These are phyloP conservation scores for Candida ortonii DNA, from an alignment of 805 yeast species.

Conservation along the genomic window DNA sequence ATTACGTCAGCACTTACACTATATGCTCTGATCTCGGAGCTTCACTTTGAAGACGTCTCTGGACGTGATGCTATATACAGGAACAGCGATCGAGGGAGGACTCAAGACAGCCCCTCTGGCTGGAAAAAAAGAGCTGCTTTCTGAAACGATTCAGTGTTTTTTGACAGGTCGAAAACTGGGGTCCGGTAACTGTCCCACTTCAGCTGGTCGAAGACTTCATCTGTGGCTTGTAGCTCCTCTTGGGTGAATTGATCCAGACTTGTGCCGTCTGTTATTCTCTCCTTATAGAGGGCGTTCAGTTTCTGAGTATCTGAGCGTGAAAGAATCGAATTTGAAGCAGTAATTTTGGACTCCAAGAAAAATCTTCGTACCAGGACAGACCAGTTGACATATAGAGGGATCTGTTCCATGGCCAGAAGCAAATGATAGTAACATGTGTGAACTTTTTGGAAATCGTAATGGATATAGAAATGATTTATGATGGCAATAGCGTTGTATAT, in stretches of 20 bases:
- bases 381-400: slow-evolving; percentile 19
- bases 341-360: slow-evolving; percentile 16
- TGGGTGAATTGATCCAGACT: slow-evolving; percentile 7
- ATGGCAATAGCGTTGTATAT: slow-evolving; percentile 23
- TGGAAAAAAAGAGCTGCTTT: slow-evolving; percentile 12
- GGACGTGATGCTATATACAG: too few species aligned
- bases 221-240: slow-evolving; percentile 11
- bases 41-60: too few species aligned
- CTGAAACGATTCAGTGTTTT: slow-evolving; percentile 10
- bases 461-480: slow-evolving; percentile 15
- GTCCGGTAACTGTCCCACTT: slow-evolving; percentile 11
- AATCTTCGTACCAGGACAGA: slow-evolving; percentile 19
- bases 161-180: slow-evolving; percentile 14
- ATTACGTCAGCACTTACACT: not conserved
- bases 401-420: slow-evolving; percentile 8
- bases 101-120: not conserved
- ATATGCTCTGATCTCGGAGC: not conserved
- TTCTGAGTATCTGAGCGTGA: too few species aligned
- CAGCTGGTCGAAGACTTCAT: slow-evolving; percentile 8
- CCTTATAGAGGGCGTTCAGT: too few species aligned
- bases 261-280: too few species aligned
- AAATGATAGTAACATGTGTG: slow-evolving; percentile 16
- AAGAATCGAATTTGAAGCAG: slow-evolving; percentile 10
- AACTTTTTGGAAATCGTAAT: slow-evolving; percentile 11
- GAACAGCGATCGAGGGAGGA: too few species aligned